Evolutionary conservation across 805 yeast genomes (phyloP), one percentile per base, ranked within the genome.

Genomic region (Yarrowia deformans): DNA sequence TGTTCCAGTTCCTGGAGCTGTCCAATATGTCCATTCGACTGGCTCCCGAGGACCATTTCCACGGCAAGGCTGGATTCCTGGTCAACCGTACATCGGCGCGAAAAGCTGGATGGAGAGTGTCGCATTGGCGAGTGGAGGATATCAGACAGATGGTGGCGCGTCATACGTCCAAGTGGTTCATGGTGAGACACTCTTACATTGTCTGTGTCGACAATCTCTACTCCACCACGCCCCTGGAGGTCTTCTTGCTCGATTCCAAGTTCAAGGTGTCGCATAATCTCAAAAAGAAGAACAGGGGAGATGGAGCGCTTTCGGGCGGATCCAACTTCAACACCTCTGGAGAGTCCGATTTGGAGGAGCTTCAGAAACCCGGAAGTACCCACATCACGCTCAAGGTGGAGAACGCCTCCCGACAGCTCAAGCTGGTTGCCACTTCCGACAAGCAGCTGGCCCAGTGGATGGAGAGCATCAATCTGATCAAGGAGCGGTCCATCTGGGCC

Each of bases 61-160:
- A 87, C 69, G 97, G 98, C 0, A 95, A 93, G 74, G 97, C 95
- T 78, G 99, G 99, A 1, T 85, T 87, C 64, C 78, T 94, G 70
- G 85, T 90, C 68, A 86, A 93, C 58, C 87, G 93, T 23, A 89
- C 97, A 0, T 87, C 92, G 0, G 94, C 98, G 0, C 87, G 87
- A 71, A 84, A 93, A 0, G 97, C 92, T 76, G 98, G 99, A 2
- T 95, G 99, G 98, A 83, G 97, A 73, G 97, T 94, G 7, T 90
- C 95, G 3, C 98, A 94, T 76, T 86, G 92, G 78, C 87, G 85
- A 71, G 87, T 91, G 8, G 85, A 87, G 71, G 98, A 91, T 74
- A 81, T 92, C 74, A 85, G 86, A 72, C 93, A 91, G 45, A 92
- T 95, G 97, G 90, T 94, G 66, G 88, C 86, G 72, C 87, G 99